phyloP scores from a whole-genome alignment of 768 basidiomycete species.

The Lactarius psammicola region DNA sequence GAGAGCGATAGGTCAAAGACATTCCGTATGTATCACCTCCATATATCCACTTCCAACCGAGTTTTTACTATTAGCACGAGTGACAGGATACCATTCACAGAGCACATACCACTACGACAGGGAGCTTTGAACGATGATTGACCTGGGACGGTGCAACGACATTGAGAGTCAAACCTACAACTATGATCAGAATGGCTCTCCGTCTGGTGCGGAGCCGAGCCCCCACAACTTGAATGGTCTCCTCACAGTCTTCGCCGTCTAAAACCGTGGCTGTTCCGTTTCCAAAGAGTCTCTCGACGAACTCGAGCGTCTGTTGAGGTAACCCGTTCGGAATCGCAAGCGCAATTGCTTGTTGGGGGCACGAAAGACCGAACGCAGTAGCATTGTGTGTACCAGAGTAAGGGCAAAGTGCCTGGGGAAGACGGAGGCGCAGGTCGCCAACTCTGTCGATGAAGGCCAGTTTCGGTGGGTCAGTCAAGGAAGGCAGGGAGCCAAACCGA shows the following conservation, averaged over 20 bases:
- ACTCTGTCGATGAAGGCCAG: slow-evolving; percentile 34
- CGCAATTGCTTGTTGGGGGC: slow-evolving; percentile 29
- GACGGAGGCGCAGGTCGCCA: slow-evolving; percentile 39
- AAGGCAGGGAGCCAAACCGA: not conserved
- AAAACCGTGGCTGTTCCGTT: not conserved
- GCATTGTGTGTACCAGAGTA: slow-evolving; percentile 27
- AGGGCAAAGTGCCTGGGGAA: slow-evolving; percentile 31
- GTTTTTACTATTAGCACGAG: not conserved
- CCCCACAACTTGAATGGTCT: no score
- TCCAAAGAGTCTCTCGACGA: no score
- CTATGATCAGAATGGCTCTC: not conserved
- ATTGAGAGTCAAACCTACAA: slow-evolving; percentile 30
- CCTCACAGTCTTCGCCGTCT: slow-evolving; percentile 29
- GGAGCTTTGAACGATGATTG: slow-evolving; percentile 19
- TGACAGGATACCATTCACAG: not conserved
- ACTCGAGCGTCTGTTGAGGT: slow-evolving; percentile 1
- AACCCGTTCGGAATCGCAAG: not conserved
- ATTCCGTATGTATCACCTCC: slow-evolving; percentile 20
- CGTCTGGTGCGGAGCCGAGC: no score
- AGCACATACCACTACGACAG: slow-evolving; percentile 30
- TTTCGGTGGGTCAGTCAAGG: not conserved
- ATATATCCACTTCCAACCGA: slow-evolving; percentile 28
- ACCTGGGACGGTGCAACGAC: slow-evolving; percentile 26
- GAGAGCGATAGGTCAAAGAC: not conserved
- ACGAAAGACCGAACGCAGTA: no score